These are phyloP conservation scores for Cystofilobasidium ferigula DNA, from an alignment of 768 basidiomycete species.

Conservation along the genomic window DNA sequence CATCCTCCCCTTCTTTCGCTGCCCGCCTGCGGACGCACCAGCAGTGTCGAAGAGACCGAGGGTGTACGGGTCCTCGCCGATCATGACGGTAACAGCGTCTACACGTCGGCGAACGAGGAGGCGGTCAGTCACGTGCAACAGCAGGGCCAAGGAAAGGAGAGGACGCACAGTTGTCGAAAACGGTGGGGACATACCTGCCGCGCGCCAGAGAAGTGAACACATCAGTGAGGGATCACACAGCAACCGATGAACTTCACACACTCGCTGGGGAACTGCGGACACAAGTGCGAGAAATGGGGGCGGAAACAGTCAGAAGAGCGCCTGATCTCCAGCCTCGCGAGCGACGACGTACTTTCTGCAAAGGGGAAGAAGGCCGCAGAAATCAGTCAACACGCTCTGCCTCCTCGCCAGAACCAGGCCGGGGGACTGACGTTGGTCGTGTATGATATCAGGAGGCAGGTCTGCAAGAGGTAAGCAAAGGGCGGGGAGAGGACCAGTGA, in stretches of 20 bases:
- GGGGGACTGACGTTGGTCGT: conserved; percentile 25
- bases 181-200: conserved; percentile 30
- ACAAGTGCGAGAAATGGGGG: conserved; percentile 42
- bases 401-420: not conserved
- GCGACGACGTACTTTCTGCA: conserved; percentile 26
- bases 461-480: conserved; percentile 44
- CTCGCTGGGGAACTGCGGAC: conserved; percentile 81
- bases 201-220: not conserved
- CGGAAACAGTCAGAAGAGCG: conserved; percentile 51
- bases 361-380: not conserved
- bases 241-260: conserved; percentile 80
- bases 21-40: conserved; percentile 66
- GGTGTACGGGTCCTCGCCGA: conserved; percentile 98
- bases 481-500: not conserved
- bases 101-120: not conserved
- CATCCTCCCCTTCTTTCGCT: too few species aligned
- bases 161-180: conserved; percentile 36
- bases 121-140: not conserved
- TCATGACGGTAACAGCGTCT: conserved; percentile 97
- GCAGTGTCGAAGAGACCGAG: conserved; percentile 97
- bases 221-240: not conserved
- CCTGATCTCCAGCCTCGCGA: too few species aligned
- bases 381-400: not conserved
- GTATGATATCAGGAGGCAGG: conserved; percentile 85
- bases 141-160: conserved; percentile 22